Percentiles rank a stretch among this genome's conserved stretches.
Evolutionary conservation across 352 stramenopile species (phyloP).

Genomic region (Aphanomyces stellatus): DNA sequence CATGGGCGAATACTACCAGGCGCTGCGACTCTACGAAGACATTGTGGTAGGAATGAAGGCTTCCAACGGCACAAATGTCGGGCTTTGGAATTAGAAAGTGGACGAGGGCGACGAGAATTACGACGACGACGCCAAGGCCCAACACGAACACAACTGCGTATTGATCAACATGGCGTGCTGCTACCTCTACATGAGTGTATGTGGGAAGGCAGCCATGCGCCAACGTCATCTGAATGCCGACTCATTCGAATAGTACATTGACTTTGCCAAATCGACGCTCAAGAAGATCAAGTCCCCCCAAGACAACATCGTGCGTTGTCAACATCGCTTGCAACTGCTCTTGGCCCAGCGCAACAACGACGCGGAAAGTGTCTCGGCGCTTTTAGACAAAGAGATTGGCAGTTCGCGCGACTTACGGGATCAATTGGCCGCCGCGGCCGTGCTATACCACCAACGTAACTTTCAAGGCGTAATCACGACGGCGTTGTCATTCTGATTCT

Average conservation of each 20-base stretch:
- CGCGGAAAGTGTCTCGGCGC: constrained; percentile 6
- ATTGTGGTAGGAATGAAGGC: constrained; percentile 25
- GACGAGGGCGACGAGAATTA: constrained; percentile 23
- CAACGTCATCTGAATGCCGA: no score
- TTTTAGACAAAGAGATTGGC: background rate
- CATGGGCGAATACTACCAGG: constrained; percentile 32
- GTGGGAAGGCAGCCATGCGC: background rate
- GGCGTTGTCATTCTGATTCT: background rate
- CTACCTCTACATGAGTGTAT: constrained; percentile 15
- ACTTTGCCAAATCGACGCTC: background rate
- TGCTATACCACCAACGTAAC: constrained; percentile 30
- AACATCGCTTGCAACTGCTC: constrained; percentile 16
- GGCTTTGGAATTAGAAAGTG: background rate
- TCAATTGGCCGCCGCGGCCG: constrained; percentile 18
- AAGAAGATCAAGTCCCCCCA: background rate
- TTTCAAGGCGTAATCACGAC: constrained; percentile 29
- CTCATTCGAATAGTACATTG: background rate
- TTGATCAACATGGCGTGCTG: constrained; percentile 24
- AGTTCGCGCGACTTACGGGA: background rate
- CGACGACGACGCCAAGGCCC: constrained; percentile 31
- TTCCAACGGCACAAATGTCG: background rate
- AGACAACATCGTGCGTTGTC: background rate
- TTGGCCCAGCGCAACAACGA: constrained; percentile 16
- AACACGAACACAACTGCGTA: constrained; percentile 21
- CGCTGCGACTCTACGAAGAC: constrained; percentile 41